A percentile compares a stretch with the other conserved stretches of the same genome.
phyloP scores from a whole-genome alignment of 1,284 basidiomycete genomes.

The Amylostereum areolatum region DNA sequence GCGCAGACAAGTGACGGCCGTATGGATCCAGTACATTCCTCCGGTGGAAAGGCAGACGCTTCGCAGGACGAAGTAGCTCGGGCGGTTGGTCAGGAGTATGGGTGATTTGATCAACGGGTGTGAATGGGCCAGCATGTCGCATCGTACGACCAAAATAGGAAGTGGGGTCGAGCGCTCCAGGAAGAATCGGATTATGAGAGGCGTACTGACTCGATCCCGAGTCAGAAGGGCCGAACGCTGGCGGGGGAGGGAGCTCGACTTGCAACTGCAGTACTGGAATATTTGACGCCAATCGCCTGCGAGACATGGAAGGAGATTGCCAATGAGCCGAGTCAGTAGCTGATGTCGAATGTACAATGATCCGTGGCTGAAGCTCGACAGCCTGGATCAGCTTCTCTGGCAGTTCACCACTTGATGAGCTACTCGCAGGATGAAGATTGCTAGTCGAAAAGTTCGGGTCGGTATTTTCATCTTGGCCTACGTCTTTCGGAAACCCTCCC shows the following conservation, averaged over 20 bases:
- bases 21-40: slow-evolving; percentile 4
- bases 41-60: slow-evolving; percentile 2
- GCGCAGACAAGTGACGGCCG: not conserved
- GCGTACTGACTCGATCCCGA: slow-evolving; percentile 6
- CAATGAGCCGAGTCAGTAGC: slow-evolving; percentile 1
- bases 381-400: not conserved
- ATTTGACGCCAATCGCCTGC: slow-evolving; percentile 20
- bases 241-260: slow-evolving; percentile 18
- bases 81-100: slow-evolving; percentile 22
- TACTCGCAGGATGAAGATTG: not conserved
- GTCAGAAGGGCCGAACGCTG: slow-evolving; percentile 5
- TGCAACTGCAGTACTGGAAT: slow-evolving; percentile 19
- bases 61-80: slow-evolving; percentile 13
- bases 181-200: not conserved
- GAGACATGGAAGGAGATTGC: slow-evolving; percentile 18
- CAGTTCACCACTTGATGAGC: not conserved
- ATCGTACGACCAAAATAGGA: not conserved
- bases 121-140: slow-evolving; percentile 10
- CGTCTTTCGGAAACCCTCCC: not conserved
- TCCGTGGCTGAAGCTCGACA: slow-evolving; percentile 1
- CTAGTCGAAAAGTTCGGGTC: not conserved
- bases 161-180: not conserved
- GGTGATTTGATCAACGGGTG: slow-evolving; percentile 25
- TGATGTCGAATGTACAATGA: slow-evolving; percentile 1
- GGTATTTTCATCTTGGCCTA: not conserved